Base-by-base conservation (phyloP, 139 green algal species). In the Chlamydomonas sp. region DNA sequence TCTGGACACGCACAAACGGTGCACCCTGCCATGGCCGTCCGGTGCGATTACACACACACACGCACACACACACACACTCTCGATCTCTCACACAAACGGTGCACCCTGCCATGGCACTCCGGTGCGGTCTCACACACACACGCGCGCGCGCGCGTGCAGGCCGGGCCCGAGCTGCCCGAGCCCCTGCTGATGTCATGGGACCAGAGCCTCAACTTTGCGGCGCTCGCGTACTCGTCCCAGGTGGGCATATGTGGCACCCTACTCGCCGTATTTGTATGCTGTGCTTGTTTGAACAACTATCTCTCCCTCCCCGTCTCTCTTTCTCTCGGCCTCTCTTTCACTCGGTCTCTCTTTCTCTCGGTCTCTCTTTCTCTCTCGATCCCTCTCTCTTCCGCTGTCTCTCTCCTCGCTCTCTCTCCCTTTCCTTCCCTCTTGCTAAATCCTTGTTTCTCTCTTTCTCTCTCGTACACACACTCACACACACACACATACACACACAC, bases 151-250 rank as follows among this genome's bases (percentile, higher is more conserved):
- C 37, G n/a, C 43, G 30, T 35, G 22, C 72, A 74, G 30, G 43
- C 82, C 39, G 81, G 77, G 5, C 69, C 75, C 4, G 77, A 84
- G 67, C 63, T 87, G 47, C 75, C 75, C 0, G 77, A 82, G 77
- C 81, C 81, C 1, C 48, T 50, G 13, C 29, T 60, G 1, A 20
- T 87, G 30, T 29, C 69, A 0, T 87, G 81, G 81, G 81, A 87
- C 73, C 81, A 77, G 49, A 72, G 59, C 5, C 43, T 77, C 26
- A 65, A 63, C 26, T 73, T 78, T 49, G 36, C 76, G 43, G 81
- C 81, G 1, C 38, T 87, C 22, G 75, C 73, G 22, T 87, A 84
- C 76, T 60, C 79, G 20, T 68, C 65, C 30, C 81, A 86, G 66
- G 73, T 83, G 34, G n/a, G 54, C 22, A 28, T 35, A 63, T 35